Conservation (phyloP, 495 filamentous ascomycete species). For the Melanomma pulvis-pyrius region DNA sequence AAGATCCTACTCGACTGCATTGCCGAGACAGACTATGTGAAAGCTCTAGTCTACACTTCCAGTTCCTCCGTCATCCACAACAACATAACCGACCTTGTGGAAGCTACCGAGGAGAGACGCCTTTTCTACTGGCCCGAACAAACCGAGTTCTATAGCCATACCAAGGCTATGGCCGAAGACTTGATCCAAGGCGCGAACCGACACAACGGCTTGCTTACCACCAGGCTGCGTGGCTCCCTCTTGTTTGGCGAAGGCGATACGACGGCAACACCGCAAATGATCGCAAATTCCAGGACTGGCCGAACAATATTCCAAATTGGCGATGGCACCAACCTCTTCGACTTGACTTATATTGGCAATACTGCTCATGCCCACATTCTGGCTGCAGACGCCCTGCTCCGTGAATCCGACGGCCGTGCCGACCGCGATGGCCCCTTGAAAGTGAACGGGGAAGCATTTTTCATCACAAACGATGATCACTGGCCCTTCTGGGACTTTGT, state of each 20-base stretch:
- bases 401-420: neutral
- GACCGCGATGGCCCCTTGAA: neutral
- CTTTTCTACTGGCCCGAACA: constrained; percentile 18
- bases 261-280: neutral
- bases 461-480: constrained; percentile 8
- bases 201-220: neutral
- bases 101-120: neutral
- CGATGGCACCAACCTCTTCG: constrained; percentile 4
- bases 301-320: constrained; percentile 8
- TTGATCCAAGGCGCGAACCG: constrained; percentile 16
- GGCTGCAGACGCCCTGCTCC: constrained; percentile 12
- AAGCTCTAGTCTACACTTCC: constrained; percentile 28
- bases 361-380: constrained; percentile 14
- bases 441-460: constrained; percentile 26
- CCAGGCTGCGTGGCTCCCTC: constrained; percentile 1
- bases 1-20: constrained; percentile 6
- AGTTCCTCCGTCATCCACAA: constrained; percentile 30
- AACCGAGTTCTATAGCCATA: constrained; percentile 21
- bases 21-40: neutral
- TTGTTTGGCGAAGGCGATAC: constrained; percentile 15
- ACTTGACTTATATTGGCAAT: constrained; percentile 14
- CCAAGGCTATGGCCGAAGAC: constrained; percentile 24
- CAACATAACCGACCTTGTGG: neutral
- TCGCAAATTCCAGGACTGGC: neutral
- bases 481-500: neutral